phyloP scores from a whole-genome alignment of 352 stramenopile species.

The Phytopythium kandeliae region DNA sequence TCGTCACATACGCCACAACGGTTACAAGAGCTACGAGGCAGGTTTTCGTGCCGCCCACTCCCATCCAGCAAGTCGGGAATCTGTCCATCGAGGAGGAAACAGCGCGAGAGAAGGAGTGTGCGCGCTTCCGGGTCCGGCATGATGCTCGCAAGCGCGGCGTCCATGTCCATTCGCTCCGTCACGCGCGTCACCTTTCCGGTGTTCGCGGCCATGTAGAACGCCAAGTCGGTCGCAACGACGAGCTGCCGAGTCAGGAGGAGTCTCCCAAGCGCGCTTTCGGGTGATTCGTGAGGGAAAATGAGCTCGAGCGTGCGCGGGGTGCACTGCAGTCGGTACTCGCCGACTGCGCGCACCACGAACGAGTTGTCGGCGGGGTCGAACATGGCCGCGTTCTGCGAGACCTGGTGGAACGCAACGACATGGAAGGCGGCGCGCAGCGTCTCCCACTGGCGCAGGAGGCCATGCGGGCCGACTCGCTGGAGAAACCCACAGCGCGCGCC shows the following conservation, averaged over 20 bases:
- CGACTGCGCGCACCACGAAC: conserved; percentile 5
- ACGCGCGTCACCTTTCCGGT: conserved; percentile 3
- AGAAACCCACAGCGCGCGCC: background rate
- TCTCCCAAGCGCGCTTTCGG: background rate
- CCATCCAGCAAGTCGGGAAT: background rate
- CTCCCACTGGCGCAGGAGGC: background rate
- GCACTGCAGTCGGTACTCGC: conserved; percentile 9
- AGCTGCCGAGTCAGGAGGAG: background rate
- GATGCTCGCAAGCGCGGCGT: background rate
- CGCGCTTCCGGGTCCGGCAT: conserved; percentile 1
- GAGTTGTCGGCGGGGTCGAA: conserved; percentile 6
- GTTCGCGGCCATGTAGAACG: conserved; percentile 4
- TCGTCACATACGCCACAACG: too few relatives aligned
- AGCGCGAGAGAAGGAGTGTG: conserved; percentile 1
- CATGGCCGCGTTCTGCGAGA: conserved; percentile 2
- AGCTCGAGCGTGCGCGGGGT: conserved; percentile 3
- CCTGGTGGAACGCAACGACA: conserved; percentile 5
- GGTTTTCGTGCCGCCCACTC: background rate
- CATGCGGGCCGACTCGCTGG: background rate
- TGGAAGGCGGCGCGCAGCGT: conserved; percentile 9
- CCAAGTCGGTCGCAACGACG: conserved; percentile 4
- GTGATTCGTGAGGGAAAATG: background rate
- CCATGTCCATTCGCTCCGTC: conserved; percentile 9
- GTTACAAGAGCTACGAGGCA: too few relatives aligned
- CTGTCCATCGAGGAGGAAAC: conserved; percentile 1